A percentile compares a stretch with the other conserved stretches of the same genome.
Evolutionary conservation across 805 yeast species (phyloP).

Genomic region (Barnettozyma botsteinii): DNA sequence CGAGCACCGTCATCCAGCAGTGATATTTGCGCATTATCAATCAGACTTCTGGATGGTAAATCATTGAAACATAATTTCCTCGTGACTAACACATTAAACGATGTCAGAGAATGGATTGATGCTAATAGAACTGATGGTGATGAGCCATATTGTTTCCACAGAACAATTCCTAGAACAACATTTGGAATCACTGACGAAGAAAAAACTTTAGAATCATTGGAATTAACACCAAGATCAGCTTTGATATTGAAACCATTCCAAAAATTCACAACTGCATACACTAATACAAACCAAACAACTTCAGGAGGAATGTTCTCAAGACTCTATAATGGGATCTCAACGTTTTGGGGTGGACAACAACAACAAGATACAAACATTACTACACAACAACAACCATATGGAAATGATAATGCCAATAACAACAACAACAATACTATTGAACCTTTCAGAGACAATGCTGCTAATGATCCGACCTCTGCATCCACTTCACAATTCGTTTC

Average conservation of each 20-base stretch:
- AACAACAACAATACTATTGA: too few relatives aligned
- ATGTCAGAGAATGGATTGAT: constrained; percentile 61
- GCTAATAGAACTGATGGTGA: constrained; percentile 42
- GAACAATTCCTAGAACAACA: constrained; percentile 54
- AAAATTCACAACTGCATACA: constrained; percentile 26
- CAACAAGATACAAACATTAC: not conserved
- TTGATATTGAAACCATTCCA: constrained; percentile 61
- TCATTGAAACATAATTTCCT: constrained; percentile 47
- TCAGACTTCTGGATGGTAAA: constrained; percentile 64
- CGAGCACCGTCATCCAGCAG: constrained; percentile 8
- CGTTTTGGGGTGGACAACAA: constrained; percentile 27
- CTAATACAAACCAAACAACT: constrained; percentile 10
- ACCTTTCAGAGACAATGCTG: constrained; percentile 10
- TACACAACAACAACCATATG: constrained; percentile 1
- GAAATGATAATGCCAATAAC: not conserved
- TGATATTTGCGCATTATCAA: constrained; percentile 39
- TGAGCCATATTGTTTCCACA: constrained; percentile 40
- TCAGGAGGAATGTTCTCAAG: constrained; percentile 27
- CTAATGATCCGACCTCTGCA: constrained; percentile 11
- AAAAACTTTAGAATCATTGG: constrained; percentile 45
- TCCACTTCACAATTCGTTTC: constrained; percentile 26
- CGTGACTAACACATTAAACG: constrained; percentile 39
- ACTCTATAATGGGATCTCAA: constrained; percentile 29
- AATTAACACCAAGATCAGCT: constrained; percentile 67
- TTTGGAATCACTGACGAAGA: constrained; percentile 61